These are phyloP conservation scores for Recurvomyces mirabilis DNA, from an alignment of 495 filamentous ascomycete species.

Conservation along the genomic window DNA sequence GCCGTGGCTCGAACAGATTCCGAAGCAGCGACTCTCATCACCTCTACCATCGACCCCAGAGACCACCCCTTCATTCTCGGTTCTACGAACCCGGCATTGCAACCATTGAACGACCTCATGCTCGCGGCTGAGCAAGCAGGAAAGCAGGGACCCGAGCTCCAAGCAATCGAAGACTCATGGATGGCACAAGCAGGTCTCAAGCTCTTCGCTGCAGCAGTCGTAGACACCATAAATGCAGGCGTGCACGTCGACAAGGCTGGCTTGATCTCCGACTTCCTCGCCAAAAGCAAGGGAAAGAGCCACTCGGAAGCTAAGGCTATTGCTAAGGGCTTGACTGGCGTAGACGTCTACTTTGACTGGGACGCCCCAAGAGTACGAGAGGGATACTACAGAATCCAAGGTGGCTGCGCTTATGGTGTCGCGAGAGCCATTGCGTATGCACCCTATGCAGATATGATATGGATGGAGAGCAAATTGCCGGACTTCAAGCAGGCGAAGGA, in stretches of 20 bases:
- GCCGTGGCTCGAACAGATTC: slow-evolving; percentile 92
- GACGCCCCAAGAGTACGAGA: slow-evolving; percentile 81
- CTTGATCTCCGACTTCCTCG: slow-evolving; percentile 53
- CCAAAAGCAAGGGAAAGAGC: slow-evolving; percentile 65
- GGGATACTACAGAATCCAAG: slow-evolving; percentile 85
- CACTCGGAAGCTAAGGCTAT: slow-evolving; percentile 73
- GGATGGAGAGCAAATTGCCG: slow-evolving; percentile 98
- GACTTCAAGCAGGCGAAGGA: slow-evolving; percentile 88
- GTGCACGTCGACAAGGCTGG: slow-evolving; percentile 54
- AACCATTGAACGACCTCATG: slow-evolving; percentile 87
- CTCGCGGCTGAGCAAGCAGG: slow-evolving; percentile 69
- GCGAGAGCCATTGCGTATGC: slow-evolving; percentile 88
- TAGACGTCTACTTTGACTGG: slow-evolving; percentile 88
- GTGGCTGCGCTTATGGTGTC: slow-evolving; percentile 83
- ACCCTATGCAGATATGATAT: slow-evolving; percentile 89
- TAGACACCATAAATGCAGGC: slow-evolving; percentile 64
- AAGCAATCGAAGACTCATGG: slow-evolving; percentile 91
- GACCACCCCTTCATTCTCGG: slow-evolving; percentile 93
- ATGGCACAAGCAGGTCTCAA: slow-evolving; percentile 70
- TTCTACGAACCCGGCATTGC: slow-evolving; percentile 70
- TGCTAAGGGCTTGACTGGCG: slow-evolving; percentile 69
- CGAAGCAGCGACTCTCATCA: slow-evolving; percentile 94
- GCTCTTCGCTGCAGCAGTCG: slow-evolving; percentile 81
- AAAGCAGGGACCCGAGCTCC: slow-evolving; percentile 68
- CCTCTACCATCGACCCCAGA: slow-evolving; percentile 84